Base-by-base conservation (phyloP, 2,329 filamentous ascomycete genomes). In the Aspergillus neoniger region DNA sequence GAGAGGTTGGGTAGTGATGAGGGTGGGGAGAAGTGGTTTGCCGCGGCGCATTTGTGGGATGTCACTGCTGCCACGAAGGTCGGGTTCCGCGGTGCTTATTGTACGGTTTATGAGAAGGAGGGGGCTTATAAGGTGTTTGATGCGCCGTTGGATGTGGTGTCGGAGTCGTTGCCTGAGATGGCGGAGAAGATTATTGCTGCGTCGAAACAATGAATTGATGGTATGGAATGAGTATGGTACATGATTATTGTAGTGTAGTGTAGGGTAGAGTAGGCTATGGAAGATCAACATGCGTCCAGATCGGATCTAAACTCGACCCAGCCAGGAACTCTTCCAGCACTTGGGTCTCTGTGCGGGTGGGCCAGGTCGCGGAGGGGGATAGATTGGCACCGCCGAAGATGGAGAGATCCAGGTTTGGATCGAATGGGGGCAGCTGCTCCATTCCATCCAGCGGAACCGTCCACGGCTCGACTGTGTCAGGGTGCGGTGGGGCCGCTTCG, bases 31-130 rank as follows among this genome's bases (percentile, higher is more conserved):
- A 78, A 77, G 49, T 86, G 83, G 83, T 86, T 86, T 68, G 84
- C 82, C 0, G 84, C 85, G 1, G 84, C 83, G 21, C 85, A 86
- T 71, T 82, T 83, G 77, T 86, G 84, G 85, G 84, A 87, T 74
- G 83, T 84, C 1, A 77, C 78, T 17, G 82, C 83, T 3, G 84
- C 84, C 8, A 77, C 76, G 51, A 77, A 75, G 58, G 77, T 77
- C n/a, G 82, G 82, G 63, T 80, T 86, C 68, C 80, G 78, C 55
- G 82, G 81, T 7, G 83, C 84, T 0, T 86, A 84, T 70, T 83
- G 81, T 63, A 78, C 80, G 2, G 74, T 83, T 0, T 82, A 79
- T 64, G 84, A 86, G 67, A 79, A 80, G 58, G 83, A 86, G 65
- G 71, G 78, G 5, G 80, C 80, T 53, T 67, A 71, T 6, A 81